Percentiles rank a stretch among this genome's conserved stretches.
Evolutionary conservation across 306 rosid species (phyloP).

Genomic region (Acacia confusa): DNA sequence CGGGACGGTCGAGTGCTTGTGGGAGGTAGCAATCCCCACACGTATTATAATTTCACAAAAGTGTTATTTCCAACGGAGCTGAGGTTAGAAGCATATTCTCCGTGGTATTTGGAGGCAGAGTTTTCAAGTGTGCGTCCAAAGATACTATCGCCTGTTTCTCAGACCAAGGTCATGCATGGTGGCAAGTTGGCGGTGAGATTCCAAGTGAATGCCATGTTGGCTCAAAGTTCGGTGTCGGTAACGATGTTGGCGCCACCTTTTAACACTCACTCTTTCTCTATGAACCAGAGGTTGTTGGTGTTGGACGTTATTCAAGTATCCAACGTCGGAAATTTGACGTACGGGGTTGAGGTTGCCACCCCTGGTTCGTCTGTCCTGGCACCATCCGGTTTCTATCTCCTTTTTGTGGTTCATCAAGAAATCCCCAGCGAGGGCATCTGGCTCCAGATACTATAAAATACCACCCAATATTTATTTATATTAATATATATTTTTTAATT

Average conservation of each 20-base stretch:
- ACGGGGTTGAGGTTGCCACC: slow-evolving; percentile 40
- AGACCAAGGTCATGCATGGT: slow-evolving; percentile 29
- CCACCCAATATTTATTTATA: not conserved
- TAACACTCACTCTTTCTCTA: slow-evolving; percentile 81
- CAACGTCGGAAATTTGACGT: slow-evolving; percentile 15
- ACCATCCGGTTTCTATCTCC: slow-evolving; percentile 71
- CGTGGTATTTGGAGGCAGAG: slow-evolving; percentile 41
- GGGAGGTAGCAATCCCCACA: slow-evolving; percentile 72
- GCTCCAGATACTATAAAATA: slow-evolving; percentile 44
- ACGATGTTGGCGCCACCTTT: slow-evolving; percentile 76
- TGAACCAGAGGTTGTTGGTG: slow-evolving; percentile 75
- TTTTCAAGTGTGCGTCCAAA: slow-evolving; percentile 28
- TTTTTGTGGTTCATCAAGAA: slow-evolving; percentile 61
- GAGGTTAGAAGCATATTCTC: slow-evolving; percentile 44
- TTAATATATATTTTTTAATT: not conserved
- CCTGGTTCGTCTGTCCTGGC: slow-evolving; percentile 59
- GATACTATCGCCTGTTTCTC: slow-evolving; percentile 42
- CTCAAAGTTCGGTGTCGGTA: slow-evolving; percentile 31
- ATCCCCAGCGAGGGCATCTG: slow-evolving; percentile 79
- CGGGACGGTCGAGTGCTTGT: slow-evolving; percentile 74
- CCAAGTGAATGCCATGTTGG: slow-evolving; percentile 21
- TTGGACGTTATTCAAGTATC: slow-evolving; percentile 37
- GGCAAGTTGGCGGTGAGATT: slow-evolving; percentile 38
- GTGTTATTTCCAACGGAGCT: slow-evolving; percentile 60
- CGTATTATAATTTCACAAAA: slow-evolving; percentile 36